Percentiles rank a stretch among this genome's conserved stretches.
Evolutionary conservation across 2,329 filamentous ascomycete species (phyloP).

Genomic region (Malbranchea zuffiana): DNA sequence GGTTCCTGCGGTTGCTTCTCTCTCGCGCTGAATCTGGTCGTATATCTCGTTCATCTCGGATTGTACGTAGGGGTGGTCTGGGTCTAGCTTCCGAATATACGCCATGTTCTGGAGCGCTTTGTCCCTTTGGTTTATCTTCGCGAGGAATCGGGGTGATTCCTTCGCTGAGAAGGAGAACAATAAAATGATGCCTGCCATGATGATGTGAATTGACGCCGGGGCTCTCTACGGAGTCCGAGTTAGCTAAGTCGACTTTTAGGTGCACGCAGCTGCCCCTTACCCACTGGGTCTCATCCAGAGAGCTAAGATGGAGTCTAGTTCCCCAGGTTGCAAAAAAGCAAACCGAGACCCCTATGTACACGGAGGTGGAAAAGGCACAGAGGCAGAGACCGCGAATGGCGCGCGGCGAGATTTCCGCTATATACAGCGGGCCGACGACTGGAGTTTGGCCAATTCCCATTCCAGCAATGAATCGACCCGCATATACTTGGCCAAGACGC

Average conservation of each 20-base stretch:
- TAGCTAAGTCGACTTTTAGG: too few relatives aligned
- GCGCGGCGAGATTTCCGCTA: conserved; percentile 60
- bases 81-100: conserved; percentile 35
- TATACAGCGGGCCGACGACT: conserved; percentile 52
- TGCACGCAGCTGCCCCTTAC: too few relatives aligned
- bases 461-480: conserved; percentile 36
- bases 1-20: conserved; percentile 32
- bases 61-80: conserved; percentile 35
- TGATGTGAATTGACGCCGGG: conserved; percentile 64
- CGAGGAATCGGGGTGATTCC: conserved; percentile 60
- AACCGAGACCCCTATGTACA: conserved; percentile 67
- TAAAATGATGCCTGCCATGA: conserved; percentile 64
- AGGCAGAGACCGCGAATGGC: conserved; percentile 63
- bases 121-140: conserved; percentile 53
- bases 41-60: conserved; percentile 22
- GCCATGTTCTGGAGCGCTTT: conserved; percentile 21
- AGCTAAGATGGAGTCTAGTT: conserved; percentile 41
- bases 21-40: conserved; percentile 36
- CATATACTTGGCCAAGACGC: conserved; percentile 32
- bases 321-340: conserved; percentile 68
- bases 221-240: conserved; percentile 35
- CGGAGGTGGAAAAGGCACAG: conserved; percentile 57
- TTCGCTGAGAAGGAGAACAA: conserved; percentile 56
- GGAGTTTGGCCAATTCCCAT: conserved; percentile 35
- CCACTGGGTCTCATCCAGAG: conserved; percentile 37